Base-by-base conservation (phyloP, 2,329 filamentous ascomycete species). In the Aspergillus eucalypticola region DNA sequence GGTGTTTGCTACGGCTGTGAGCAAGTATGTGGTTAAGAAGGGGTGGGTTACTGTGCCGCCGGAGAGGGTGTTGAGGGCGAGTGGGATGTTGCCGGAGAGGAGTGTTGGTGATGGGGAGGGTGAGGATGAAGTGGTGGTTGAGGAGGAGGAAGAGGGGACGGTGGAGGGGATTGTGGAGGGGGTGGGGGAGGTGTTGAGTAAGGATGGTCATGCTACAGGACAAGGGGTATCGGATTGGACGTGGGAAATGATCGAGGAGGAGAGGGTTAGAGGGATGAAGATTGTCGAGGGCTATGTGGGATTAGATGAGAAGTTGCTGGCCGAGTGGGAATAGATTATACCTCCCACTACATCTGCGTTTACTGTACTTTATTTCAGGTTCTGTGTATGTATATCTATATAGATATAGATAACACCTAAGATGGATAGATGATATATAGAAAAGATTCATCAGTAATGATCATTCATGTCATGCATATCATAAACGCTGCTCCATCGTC, bases 21-120 rank as follows among this genome's bases (percentile, higher is more conserved):
- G 85, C 78, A 93, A 92, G 79, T 94, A 94, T 74, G 90, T 94
- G 42, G 88, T 91, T 73, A 94, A 94, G 80, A 82, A 92, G 58
- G 90, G 89, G 1, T 83, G 94, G 23, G 82, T 95, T 69, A 98
- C 94, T 0, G 86, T 98, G 3, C 87, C 93, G 65, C 93, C 95
- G 0, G 89, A 92, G 66, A 82, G 90, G 50, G 82, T 94, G 7
- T 81, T 98, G 25, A 81, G 85, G 46, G 84, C 88, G 38, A 89
- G 88, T 53, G 87, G 88, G 1, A 80, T 97, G 72, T 79, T 98
- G 54, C 95, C 95, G 0, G 79, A 84, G 59, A 83, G 88, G 51
- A 91, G 92, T 0, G 87, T 4, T 15, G 19, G 1, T 8, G 52
- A 42, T 17, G 38, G 11, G 15, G 39, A n/a, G 39, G 50, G 39